Evolutionary conservation across 768 basidiomycete species (phyloP).

Genomic region (Trametes gibbosa): DNA sequence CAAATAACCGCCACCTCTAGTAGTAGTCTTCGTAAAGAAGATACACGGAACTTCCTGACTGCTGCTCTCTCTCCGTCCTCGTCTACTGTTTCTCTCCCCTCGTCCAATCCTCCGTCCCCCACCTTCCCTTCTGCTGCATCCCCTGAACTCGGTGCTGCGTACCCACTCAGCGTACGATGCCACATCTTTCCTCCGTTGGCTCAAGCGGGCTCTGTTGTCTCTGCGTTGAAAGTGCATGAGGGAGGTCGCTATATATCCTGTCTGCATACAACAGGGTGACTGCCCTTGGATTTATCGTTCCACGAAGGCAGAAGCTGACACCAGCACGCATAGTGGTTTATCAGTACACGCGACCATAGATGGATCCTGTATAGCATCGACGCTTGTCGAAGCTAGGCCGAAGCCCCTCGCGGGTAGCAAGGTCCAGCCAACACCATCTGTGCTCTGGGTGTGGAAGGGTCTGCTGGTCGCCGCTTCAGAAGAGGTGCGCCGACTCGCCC

Average conservation of each 20-base stretch:
- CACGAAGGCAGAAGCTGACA: not conserved
- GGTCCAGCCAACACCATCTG: slow-evolving; percentile 24
- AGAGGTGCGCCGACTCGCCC: slow-evolving; percentile 26
- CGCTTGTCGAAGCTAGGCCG: slow-evolving; percentile 29
- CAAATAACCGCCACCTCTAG: not conserved
- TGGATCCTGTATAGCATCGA: slow-evolving; percentile 37
- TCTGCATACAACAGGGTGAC: slow-evolving; percentile 67
- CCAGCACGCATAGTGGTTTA: slow-evolving; percentile 43
- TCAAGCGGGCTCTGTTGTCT: slow-evolving; percentile 40
- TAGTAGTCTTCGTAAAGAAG: slow-evolving; percentile 7
- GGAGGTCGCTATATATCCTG: slow-evolving; percentile 44
- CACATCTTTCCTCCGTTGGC: slow-evolving; percentile 47
- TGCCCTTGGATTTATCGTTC: not conserved
- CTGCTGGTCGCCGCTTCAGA: slow-evolving; percentile 28
- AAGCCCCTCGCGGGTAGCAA: slow-evolving; percentile 33
- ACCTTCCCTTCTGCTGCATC: not conserved
- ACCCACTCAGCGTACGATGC: slow-evolving; percentile 23
- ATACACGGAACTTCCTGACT: slow-evolving; percentile 8
- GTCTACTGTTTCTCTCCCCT: slow-evolving; percentile 18
- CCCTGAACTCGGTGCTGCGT: slow-evolving; percentile 31
- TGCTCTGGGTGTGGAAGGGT: slow-evolving; percentile 35
- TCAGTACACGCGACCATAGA: slow-evolving; percentile 55
- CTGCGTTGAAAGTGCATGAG: slow-evolving; percentile 47
- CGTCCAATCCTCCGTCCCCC: slow-evolving; percentile 29
- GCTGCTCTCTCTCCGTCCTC: slow-evolving; percentile 20